phyloP scores from a whole-genome alignment of 345 rosid species.

The Pistacia vera region DNA sequence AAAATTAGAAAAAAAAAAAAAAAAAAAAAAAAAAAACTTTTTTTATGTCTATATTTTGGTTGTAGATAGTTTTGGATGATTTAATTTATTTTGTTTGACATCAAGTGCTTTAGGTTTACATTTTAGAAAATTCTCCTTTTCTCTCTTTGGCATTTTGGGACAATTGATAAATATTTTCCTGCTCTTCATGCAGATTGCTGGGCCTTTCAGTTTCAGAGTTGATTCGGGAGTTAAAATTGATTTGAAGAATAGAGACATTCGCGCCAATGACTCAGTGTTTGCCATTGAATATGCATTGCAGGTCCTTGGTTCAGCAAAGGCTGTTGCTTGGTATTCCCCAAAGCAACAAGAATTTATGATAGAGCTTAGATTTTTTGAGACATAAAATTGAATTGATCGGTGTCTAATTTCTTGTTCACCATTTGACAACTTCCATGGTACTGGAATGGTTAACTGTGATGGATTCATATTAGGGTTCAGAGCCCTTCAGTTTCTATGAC shows the following conservation, averaged over 20 bases:
- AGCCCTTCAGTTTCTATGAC: not conserved
- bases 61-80: not conserved
- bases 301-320: slow-evolving; percentile 91
- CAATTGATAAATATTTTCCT: not conserved
- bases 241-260: slow-evolving; percentile 47
- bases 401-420: not conserved
- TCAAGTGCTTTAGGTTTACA: not conserved
- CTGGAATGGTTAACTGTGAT: not conserved
- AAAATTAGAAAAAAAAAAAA: too few relatives aligned
- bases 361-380: slow-evolving; percentile 84
- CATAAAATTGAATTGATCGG: slow-evolving; percentile 22
- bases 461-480: too few relatives aligned
- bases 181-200: slow-evolving; percentile 65
- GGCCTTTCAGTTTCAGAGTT: slow-evolving; percentile 86
- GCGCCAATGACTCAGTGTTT: slow-evolving; percentile 60
- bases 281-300: slow-evolving; percentile 86
- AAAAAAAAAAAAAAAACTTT: too few relatives aligned
- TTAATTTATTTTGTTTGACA: too few relatives aligned
- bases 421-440: not conserved
- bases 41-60: too few relatives aligned
- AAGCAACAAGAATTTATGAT: slow-evolving; percentile 80
- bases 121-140: too few relatives aligned
- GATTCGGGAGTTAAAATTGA: slow-evolving; percentile 69
- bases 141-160: not conserved
- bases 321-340: slow-evolving; percentile 91